phyloP scores from a whole-genome alignment of 116 monocot species.

The Phalaenopsis hybrid region DNA sequence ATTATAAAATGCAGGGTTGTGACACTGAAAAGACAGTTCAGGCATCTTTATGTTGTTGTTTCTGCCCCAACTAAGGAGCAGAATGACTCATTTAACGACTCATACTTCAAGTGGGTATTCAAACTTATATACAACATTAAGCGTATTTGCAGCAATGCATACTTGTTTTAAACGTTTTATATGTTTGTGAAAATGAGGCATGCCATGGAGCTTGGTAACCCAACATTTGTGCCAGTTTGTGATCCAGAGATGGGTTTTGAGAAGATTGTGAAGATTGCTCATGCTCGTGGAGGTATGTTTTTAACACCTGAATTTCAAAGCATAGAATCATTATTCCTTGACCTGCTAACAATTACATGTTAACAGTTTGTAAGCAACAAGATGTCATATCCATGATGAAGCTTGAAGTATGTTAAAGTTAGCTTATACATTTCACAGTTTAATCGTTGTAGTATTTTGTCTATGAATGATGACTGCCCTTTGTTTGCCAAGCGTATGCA shows the following conservation, averaged over 20 bases:
- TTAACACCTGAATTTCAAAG: neutral
- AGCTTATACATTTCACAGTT: conserved; percentile 1
- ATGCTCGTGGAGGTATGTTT: conserved; percentile 70
- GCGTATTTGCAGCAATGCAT: neutral
- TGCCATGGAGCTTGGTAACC: conserved; percentile 67
- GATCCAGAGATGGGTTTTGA: conserved; percentile 98
- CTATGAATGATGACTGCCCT: neutral
- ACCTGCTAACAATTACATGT: neutral
- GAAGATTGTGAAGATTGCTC: conserved; percentile 88
- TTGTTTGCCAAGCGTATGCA: conserved; percentile 44
- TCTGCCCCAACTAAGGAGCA: conserved; percentile 68
- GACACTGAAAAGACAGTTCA: conserved; percentile 67
- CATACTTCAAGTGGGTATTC: conserved; percentile 62
- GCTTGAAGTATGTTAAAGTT: conserved; percentile 47
- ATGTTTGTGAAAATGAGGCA: conserved; percentile 25
- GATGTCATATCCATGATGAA: conserved; percentile 73
- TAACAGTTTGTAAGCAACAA: conserved; percentile 62
- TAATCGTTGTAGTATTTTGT: neutral
- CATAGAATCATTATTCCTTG: neutral
- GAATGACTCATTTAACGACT: conserved; percentile 71
- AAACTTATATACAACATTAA: neutral
- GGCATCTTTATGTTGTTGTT: conserved; percentile 74
- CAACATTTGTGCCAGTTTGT: conserved; percentile 74
- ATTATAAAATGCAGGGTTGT: conserved; percentile 39
- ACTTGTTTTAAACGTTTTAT: neutral